Conservation (phyloP, 352 stramenopile genomes). For the Phytophthora citricola region DNA sequence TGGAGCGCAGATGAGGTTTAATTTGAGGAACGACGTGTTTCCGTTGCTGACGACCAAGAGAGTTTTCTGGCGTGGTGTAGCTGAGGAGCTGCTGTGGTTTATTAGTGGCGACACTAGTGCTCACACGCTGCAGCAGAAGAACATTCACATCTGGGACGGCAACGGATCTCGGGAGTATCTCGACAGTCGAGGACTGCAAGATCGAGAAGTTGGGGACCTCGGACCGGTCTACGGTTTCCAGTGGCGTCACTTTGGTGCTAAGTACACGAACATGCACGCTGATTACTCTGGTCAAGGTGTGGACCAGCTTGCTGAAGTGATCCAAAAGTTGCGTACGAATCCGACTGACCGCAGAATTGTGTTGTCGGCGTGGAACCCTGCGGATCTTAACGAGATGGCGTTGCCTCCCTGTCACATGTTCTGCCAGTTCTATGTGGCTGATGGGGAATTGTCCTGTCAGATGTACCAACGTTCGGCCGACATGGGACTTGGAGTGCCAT, state of each 20-base stretch:
- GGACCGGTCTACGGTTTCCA: constrained; percentile 98
- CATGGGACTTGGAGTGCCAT: constrained; percentile 99
- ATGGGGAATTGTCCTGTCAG: constrained; percentile 87
- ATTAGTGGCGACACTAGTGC: constrained; percentile 97
- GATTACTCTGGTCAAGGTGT: constrained; percentile 98
- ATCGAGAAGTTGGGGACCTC: constrained; percentile 97
- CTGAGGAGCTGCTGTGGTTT: constrained; percentile 99
- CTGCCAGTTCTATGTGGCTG: constrained; percentile 94
- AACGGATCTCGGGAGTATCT: constrained; percentile 98
- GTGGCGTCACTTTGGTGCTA: constrained; percentile 99
- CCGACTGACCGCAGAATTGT: constrained; percentile 98
- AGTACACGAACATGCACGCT: constrained; percentile 98
- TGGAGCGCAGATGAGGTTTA: constrained; percentile 97
- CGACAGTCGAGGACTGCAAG: constrained; percentile 90
- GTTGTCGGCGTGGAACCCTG: constrained; percentile 99
- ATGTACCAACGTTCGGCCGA: constrained; percentile 99
- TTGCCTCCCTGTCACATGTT: constrained; percentile 99
- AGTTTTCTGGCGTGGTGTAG: constrained; percentile 99
- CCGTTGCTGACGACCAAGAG: constrained; percentile 99
- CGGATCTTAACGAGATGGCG: constrained; percentile 97
- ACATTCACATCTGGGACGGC: constrained; percentile 99
- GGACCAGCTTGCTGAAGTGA: constrained; percentile 98
- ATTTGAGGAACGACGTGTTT: constrained; percentile 94
- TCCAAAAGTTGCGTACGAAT: constrained; percentile 98
- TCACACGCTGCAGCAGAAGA: constrained; percentile 96